Base-by-base conservation (phyloP, 2,329 filamentous ascomycete genomes). In the Pseudogymnoascus sp. region DNA sequence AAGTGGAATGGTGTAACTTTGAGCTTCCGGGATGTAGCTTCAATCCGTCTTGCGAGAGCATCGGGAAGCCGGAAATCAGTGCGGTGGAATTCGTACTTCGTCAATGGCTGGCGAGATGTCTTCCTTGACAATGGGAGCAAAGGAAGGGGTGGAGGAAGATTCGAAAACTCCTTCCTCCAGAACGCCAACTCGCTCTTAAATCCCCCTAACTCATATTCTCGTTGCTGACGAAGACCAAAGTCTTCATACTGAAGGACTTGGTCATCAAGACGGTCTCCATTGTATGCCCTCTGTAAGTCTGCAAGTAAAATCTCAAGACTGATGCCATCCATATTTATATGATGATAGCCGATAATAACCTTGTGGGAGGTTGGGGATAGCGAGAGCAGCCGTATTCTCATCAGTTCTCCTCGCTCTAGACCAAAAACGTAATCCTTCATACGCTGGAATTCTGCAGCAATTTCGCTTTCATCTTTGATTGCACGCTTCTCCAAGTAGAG, bases 1-100 rank as follows among this genome's bases (percentile, higher is more conserved):
- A 81, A 73, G 58, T 82, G 77, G 63, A 80, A 81, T 0, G 71
- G 63, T 0, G 75, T 78, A 0, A 69, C 66, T 16, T 22, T 60
- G 33, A 23, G 36, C 14, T 22, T 22, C 16, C 39, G 39, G 16
- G 39, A 42, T 22, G 19, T 22, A 22, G 39, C 16, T 22, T 22
- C 16, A 42, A 42, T 42, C 39, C 39, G 16, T n/a, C 58, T 25
- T 9, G 58, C 14, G n/a, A 35, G 28, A 58, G 14, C 49, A 30
- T 28, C 23, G 49, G 16, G 22, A 14, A 35, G 49, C n/a, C 49
- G 25, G 16, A 28, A 28, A 58, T 28, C 49, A n/a, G n/a, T 22
- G 11, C 14, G 14, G 22, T 16, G 16, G 39, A 42, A 22, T n/a
- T 58, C 23, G 22, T 58, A 58, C 22, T 30, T 35, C 22, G 14